phyloP scores from a whole-genome alignment of 768 basidiomycete species.

The Russula dissimulans region DNA sequence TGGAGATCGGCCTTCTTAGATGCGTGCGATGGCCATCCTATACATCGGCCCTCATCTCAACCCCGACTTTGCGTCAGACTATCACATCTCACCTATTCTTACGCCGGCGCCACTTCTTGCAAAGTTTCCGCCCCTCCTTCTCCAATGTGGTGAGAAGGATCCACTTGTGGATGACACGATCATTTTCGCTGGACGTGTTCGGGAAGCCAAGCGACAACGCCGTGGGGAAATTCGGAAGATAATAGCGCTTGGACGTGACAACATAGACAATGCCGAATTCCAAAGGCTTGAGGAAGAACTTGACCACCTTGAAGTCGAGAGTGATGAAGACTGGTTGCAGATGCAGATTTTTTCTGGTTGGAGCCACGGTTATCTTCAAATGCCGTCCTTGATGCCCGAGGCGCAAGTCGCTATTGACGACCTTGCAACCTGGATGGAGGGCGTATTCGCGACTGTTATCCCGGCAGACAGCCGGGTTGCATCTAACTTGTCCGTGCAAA shows the following conservation, averaged over 20 bases:
- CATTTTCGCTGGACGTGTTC: constrained; percentile 89
- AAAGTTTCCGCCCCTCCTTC: constrained; percentile 86
- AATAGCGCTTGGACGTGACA: constrained; percentile 52
- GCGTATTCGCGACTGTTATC: constrained; percentile 43
- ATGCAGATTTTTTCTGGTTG: constrained; percentile 91
- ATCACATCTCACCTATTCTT: constrained; percentile 91
- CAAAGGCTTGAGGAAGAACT: constrained; percentile 35
- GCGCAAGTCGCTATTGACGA: constrained; percentile 71
- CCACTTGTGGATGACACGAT: constrained; percentile 96
- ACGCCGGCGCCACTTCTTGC: constrained; percentile 77
- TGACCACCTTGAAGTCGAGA: constrained; percentile 53
- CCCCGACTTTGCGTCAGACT: constrained; percentile 92
- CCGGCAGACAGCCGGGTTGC: background rate
- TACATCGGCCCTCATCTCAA: constrained; percentile 92
- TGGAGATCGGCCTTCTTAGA: constrained; percentile 39
- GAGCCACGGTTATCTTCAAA: constrained; percentile 97
- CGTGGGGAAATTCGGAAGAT: constrained; percentile 58
- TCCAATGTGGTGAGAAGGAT: constrained; percentile 93
- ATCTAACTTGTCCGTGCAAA: background rate
- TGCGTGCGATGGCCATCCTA: constrained; percentile 98
- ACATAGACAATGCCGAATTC: constrained; percentile 38
- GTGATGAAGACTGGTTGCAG: constrained; percentile 91
- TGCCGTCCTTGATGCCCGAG: constrained; percentile 80
- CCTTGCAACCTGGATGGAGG: constrained; percentile 86
- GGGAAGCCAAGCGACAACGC: constrained; percentile 85